These are phyloP conservation scores for Globomyces sp. DNA, from an alignment of 371 early-diverging fungal species.

Conservation along the genomic window DNA sequence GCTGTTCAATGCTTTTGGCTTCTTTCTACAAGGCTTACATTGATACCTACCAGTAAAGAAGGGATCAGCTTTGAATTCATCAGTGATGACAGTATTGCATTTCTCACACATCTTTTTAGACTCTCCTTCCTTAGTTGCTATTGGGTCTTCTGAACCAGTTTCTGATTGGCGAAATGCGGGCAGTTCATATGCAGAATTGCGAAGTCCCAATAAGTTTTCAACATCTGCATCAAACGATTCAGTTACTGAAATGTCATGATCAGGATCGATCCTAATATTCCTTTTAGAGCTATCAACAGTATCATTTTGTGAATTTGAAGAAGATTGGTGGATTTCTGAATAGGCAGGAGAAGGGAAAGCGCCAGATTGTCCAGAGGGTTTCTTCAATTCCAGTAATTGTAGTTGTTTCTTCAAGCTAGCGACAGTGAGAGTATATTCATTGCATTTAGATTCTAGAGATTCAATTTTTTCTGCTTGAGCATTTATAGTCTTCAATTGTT, in stretches of 20 bases:
- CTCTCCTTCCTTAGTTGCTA: not conserved
- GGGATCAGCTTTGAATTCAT: slow-evolving; percentile 8
- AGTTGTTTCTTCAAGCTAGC: not conserved
- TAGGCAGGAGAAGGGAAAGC: no score
- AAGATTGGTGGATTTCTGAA: no score
- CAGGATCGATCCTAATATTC: no score
- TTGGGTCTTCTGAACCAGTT: not conserved
- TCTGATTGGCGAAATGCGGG: not conserved
- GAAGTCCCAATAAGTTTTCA: no score
- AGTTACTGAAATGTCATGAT: no score
- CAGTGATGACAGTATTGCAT: not conserved
- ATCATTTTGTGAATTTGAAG: no score
- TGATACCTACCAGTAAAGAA: slow-evolving; percentile 6
- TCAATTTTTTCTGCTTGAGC: slow-evolving; percentile 10
- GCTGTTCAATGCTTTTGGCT: not conserved
- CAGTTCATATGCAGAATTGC: not conserved
- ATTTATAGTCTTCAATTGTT: slow-evolving; percentile 9
- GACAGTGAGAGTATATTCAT: not conserved
- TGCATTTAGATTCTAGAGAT: not conserved
- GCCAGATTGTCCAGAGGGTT: not conserved
- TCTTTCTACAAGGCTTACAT: not conserved
- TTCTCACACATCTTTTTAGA: not conserved
- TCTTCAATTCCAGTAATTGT: not conserved
- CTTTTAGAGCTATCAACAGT: no score
- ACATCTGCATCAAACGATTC: no score